A percentile compares a stretch with the other conserved stretches of the same genome.
Conservation (phyloP, 2,329 filamentous ascomycete species). For the Claviceps paspali region DNA sequence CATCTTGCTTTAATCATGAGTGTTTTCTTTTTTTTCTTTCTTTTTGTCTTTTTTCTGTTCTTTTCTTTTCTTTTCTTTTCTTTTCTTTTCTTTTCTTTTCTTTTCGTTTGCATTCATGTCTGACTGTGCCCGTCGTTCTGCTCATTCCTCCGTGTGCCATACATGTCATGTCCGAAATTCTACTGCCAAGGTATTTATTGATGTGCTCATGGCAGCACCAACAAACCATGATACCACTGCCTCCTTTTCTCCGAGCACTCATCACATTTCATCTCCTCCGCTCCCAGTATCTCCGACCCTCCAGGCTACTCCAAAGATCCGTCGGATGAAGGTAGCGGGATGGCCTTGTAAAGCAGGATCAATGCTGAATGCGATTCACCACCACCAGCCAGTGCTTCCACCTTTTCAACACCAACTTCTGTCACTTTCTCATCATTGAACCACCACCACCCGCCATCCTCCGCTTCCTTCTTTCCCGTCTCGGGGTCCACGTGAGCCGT, state of each 20-base stretch:
- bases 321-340: conserved; percentile 48
- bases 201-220: too few species aligned
- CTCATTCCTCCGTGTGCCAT: background rate
- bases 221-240: background rate
- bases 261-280: too few species aligned
- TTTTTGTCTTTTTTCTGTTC: background rate
- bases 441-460: conserved; percentile 99
- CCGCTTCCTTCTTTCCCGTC: conserved; percentile 61
- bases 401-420: conserved; percentile 83
- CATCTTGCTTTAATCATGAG: too few species aligned
- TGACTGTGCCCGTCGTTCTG: background rate
- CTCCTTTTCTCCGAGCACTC: too few species aligned
- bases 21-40: background rate
- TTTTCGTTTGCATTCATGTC: too few species aligned
- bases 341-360: conserved; percentile 63
- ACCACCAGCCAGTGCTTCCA: conserved; percentile 76
- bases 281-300: too few species aligned
- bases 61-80: background rate
- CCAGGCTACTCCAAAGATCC: conserved; percentile 19
- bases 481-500: conserved; percentile 53
- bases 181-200: too few species aligned
- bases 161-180: background rate
- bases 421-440: conserved; percentile 98
- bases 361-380: conserved; percentile 76
- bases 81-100: too few species aligned